phyloP scores from a whole-genome alignment of 768 basidiomycete species.

The Dioszegia hungarica region DNA sequence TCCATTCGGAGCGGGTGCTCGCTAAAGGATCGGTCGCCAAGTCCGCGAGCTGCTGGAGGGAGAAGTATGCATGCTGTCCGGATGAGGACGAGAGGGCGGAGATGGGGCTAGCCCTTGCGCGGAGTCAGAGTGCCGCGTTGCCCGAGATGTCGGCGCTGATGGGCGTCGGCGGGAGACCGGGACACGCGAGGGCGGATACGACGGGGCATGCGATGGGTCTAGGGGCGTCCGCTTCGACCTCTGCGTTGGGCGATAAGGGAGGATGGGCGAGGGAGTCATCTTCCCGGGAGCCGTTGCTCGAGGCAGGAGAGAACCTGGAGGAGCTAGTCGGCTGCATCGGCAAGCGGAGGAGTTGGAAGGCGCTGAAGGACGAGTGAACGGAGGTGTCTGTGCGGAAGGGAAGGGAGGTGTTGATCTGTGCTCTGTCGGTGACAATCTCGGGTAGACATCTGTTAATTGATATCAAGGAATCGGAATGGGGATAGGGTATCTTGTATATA shows the following conservation, averaged over 20 bases:
- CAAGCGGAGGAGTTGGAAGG: no score
- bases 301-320: background rate
- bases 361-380: no score
- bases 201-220: background rate
- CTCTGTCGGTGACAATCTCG: no score
- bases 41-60: background rate
- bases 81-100: background rate
- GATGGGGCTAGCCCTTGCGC: background rate
- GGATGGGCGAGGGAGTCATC: background rate
- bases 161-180: background rate
- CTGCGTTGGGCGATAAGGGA: background rate
- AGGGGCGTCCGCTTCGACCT: background rate
- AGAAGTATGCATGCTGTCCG: background rate
- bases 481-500: no score
- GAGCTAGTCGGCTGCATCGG: no score
- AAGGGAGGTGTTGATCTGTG: background rate
- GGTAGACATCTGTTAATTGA: no score
- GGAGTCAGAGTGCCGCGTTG: background rate
- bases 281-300: background rate
- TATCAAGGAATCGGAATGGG: no score
- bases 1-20: conserved; percentile 21
- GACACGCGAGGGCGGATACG: background rate
- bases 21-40: background rate
- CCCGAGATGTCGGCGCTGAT: background rate
- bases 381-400: no score